Evolutionary conservation across 78 protist species (phyloP).

Genomic region (Pigoraptor vietnamica): DNA sequence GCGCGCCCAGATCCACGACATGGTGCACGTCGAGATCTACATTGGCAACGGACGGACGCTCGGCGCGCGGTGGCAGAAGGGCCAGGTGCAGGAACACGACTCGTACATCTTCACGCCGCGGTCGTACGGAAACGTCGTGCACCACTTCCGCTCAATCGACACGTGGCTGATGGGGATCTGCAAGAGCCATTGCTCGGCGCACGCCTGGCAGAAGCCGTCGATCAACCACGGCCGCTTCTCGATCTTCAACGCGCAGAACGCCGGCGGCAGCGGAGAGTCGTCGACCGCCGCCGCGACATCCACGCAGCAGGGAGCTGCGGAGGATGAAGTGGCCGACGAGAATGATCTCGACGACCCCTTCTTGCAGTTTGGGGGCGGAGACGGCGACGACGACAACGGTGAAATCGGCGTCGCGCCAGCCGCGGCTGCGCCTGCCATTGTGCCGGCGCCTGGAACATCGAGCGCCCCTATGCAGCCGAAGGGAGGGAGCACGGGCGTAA

Average conservation of each 20-base stretch:
- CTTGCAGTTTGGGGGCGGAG: background rate
- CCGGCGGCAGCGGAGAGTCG: too few relatives aligned
- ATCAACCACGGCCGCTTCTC: background rate
- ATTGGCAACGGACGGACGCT: background rate
- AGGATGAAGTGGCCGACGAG: background rate
- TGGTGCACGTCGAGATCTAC: slow-evolving; percentile 27
- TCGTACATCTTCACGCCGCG: background rate
- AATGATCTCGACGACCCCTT: background rate
- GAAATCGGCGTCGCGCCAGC: too few relatives aligned
- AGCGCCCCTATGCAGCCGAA: background rate
- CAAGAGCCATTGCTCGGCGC: background rate
- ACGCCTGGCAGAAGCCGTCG: background rate
- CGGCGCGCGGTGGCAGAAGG: slow-evolving; percentile 20
- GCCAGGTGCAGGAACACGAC: background rate
- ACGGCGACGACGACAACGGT: background rate
- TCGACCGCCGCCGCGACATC: too few relatives aligned
- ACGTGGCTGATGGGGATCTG: slow-evolving; percentile 17
- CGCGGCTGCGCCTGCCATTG: background rate
- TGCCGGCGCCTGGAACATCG: background rate
- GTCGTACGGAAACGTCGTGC: background rate
- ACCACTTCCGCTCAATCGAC: slow-evolving; percentile 14
- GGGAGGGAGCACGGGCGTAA: too few relatives aligned
- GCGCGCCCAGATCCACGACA: slow-evolving; percentile 3
- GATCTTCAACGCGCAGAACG: background rate
- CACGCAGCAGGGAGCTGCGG: background rate